Evolutionary conservation across 306 rosid species (phyloP).

Genomic region (Prosopis cineraria): DNA sequence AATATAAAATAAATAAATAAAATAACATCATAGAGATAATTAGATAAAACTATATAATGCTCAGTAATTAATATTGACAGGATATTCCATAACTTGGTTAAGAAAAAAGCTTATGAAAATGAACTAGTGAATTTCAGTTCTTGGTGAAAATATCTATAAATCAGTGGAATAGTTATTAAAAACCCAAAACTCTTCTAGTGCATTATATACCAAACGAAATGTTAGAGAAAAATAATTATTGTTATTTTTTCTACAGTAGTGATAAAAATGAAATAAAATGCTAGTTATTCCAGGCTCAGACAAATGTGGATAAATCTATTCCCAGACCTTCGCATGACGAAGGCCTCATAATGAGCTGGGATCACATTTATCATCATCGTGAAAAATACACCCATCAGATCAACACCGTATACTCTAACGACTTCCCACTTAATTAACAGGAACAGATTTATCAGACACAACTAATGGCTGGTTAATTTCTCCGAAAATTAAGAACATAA

Average conservation of each 20-base stretch:
- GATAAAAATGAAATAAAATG: not conserved
- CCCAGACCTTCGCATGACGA: constrained; percentile 35
- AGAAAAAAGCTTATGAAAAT: not conserved
- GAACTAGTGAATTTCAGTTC: not conserved
- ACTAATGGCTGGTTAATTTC: not conserved
- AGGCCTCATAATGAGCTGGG: constrained; percentile 59
- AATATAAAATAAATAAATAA: not conserved
- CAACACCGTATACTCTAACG: not conserved
- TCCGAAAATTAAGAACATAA: not conserved
- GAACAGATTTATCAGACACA: not conserved
- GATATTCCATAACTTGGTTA: not conserved
- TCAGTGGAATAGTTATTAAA: not conserved
- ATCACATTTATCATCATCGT: constrained; percentile 45
- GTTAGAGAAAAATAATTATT: not conserved
- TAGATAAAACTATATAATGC: not conserved
- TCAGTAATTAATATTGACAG: not conserved
- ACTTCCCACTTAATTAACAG: not conserved
- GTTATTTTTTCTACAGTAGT: not conserved
- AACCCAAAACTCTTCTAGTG: not conserved
- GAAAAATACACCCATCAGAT: not conserved
- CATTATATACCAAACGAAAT: not conserved
- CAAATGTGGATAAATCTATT: constrained; percentile 43
- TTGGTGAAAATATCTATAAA: not conserved
- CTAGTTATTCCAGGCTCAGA: constrained; percentile 34
- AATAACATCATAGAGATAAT: not conserved